Percentiles rank a stretch among this genome's conserved stretches.
Conservation (phyloP, 345 rosid species). For the Cardiospermum halicacabum region DNA sequence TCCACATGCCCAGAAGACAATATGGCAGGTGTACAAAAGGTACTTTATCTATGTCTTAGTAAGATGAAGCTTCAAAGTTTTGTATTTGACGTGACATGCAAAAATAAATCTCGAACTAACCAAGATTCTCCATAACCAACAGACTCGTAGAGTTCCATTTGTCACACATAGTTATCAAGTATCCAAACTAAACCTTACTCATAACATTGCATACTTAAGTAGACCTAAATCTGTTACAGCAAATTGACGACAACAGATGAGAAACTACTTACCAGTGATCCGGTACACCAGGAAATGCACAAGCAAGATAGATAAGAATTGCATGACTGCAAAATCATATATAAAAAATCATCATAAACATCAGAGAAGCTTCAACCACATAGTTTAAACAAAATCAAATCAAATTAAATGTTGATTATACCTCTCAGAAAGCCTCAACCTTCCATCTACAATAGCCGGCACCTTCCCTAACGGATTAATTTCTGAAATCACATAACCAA, state of each 20-base stretch:
- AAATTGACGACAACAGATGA: not conserved
- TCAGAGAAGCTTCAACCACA: not conserved
- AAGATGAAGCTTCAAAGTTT: not conserved
- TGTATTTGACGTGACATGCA: not conserved
- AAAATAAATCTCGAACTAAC: not conserved
- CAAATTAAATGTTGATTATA: slow-evolving; percentile 14
- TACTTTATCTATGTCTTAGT: not conserved
- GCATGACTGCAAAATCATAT: slow-evolving; percentile 64
- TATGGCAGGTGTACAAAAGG: not conserved
- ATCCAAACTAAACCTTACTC: not conserved
- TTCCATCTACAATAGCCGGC: slow-evolving; percentile 78
- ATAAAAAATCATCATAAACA: not conserved
- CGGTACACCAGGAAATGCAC: slow-evolving; percentile 70
- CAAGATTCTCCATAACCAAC: not conserved
- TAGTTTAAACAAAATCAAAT: not conserved
- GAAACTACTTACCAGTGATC: slow-evolving; percentile 67
- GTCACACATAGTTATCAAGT: not conserved
- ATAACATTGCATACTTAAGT: too few relatives aligned
- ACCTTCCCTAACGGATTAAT: slow-evolving; percentile 65
- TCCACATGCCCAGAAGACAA: not conserved
- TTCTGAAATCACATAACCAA: slow-evolving; percentile 39
- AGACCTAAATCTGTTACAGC: not conserved
- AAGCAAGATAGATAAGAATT: slow-evolving; percentile 69
- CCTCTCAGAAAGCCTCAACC: slow-evolving; percentile 86
- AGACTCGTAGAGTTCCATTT: not conserved